These are phyloP conservation scores for Fusarium sterilihyphosum DNA, from an alignment of 2,329 filamentous ascomycete genomes.

Conservation along the genomic window DNA sequence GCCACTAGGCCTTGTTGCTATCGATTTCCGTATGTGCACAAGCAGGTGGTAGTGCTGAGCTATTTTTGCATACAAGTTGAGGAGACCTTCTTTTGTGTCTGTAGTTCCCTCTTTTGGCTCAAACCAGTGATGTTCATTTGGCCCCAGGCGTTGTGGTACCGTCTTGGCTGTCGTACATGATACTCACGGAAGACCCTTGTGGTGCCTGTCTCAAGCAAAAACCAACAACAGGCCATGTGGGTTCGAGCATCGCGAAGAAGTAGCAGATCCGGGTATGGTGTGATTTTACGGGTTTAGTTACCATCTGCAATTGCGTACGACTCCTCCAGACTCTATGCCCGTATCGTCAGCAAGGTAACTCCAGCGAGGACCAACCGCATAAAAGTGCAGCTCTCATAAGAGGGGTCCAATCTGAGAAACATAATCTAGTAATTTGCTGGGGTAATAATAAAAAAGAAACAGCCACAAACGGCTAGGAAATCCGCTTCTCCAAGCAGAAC, in stretches of 20 bases:
- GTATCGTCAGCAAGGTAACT: constrained; percentile 36
- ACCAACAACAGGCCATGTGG: constrained; percentile 39
- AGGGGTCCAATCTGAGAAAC: constrained; percentile 41
- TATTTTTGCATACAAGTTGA: constrained; percentile 39
- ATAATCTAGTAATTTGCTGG: constrained; percentile 27
- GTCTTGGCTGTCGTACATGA: constrained; percentile 37
- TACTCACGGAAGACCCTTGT: constrained; percentile 32
- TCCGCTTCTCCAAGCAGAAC: constrained; percentile 11
- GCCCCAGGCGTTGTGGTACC: constrained; percentile 35
- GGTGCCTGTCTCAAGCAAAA: constrained; percentile 24
- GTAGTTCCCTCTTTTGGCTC: constrained; percentile 33
- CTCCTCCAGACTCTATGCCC: constrained; percentile 12
- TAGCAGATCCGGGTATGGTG: constrained; percentile 38
- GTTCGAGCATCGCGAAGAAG: constrained; percentile 31
- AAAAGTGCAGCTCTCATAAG: constrained; percentile 20
- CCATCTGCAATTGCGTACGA: constrained; percentile 28
- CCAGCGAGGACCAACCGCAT: constrained; percentile 41
- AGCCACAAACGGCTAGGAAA: constrained; percentile 30
- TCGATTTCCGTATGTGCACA: constrained; percentile 32
- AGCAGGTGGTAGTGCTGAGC: constrained; percentile 34
- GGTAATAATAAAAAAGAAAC: constrained; percentile 18
- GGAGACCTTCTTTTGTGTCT: constrained; percentile 28
- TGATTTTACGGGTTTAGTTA: constrained; percentile 37
- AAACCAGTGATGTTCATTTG: constrained; percentile 29
- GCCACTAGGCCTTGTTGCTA: constrained; percentile 36